A percentile compares a stretch with the other conserved stretches of the same genome.
phyloP scores from a whole-genome alignment of 192 early-diverging fungal genomes.

The Linnemannia exigua region DNA sequence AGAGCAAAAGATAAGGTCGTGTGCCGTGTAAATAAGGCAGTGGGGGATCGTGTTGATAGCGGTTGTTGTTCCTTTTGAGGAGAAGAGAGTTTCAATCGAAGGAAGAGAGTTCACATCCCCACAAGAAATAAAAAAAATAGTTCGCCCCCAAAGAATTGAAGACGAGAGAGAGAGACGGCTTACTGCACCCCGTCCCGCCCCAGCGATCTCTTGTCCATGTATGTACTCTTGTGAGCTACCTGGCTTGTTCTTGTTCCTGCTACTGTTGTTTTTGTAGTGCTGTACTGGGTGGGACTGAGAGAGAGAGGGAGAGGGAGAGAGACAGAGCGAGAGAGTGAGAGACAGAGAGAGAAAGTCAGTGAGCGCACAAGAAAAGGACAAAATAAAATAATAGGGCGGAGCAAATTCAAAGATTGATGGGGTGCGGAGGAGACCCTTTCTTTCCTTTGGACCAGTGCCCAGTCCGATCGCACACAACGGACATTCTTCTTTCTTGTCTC shows the following conservation, averaged over 20 bases:
- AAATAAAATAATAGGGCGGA: no score
- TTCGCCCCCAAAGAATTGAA: background rate
- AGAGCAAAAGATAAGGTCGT: background rate
- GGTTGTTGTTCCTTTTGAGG: background rate
- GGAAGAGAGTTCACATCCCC: background rate
- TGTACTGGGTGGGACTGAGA: no score
- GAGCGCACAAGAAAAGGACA: no score
- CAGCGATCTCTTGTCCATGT: background rate
- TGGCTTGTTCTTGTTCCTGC: no score
- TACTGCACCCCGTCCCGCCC: background rate
- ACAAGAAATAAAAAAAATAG: background rate
- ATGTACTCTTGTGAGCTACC: background rate
- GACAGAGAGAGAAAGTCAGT: no score
- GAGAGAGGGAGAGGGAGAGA: no score
- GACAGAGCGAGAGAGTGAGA: no score
- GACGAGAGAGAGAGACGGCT: no score
- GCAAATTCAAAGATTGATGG: no score
- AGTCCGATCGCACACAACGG: background rate
- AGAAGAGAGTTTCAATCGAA: background rate
- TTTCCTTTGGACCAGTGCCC: background rate
- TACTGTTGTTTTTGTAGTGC: no score
- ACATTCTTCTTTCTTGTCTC: background rate
- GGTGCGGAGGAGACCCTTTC: no score
- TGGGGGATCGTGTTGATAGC: background rate
- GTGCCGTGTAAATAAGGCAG: background rate